Conservation (phyloP, 306 rosid species). For the Dryas drummondii region DNA sequence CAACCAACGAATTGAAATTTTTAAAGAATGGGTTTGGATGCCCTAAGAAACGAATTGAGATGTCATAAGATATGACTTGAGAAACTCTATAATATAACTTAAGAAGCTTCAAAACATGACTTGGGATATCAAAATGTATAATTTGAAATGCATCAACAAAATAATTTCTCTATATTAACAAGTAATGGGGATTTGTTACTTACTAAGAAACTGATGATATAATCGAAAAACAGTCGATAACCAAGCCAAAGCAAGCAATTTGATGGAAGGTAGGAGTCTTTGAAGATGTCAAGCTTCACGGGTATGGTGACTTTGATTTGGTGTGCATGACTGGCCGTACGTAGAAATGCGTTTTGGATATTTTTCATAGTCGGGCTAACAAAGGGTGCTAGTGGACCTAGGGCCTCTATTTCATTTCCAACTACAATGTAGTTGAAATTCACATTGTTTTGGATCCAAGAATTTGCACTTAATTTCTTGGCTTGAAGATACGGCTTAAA, state of each 20-base stretch:
- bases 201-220: constrained; percentile 31
- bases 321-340: constrained; percentile 19
- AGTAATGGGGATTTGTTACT: constrained; percentile 35
- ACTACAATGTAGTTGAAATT: constrained; percentile 50
- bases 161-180: constrained; percentile 22
- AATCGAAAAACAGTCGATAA: constrained; percentile 18
- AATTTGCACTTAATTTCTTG: not conserved
- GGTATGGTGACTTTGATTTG: constrained; percentile 49
- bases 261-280: constrained; percentile 46
- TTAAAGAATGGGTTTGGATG: too few species aligned
- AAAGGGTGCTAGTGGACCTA: constrained; percentile 9
- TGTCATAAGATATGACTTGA: too few species aligned
- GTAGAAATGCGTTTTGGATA: constrained; percentile 35
- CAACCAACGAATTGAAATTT: too few species aligned
- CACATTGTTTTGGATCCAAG: constrained; percentile 51
- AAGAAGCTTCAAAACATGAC: too few species aligned
- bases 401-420: constrained; percentile 48
- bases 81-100: too few species aligned
- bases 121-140: too few species aligned
- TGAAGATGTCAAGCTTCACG: constrained; percentile 22
- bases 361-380: constrained; percentile 45
- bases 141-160: too few species aligned
- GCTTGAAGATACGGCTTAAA: constrained; percentile 3
- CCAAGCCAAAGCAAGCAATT: constrained; percentile 24
- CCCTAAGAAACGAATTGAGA: too few species aligned